These are phyloP conservation scores for Wickerhamomyces kurtzmanii DNA, from an alignment of 805 yeast genomes.

Conservation along the genomic window DNA sequence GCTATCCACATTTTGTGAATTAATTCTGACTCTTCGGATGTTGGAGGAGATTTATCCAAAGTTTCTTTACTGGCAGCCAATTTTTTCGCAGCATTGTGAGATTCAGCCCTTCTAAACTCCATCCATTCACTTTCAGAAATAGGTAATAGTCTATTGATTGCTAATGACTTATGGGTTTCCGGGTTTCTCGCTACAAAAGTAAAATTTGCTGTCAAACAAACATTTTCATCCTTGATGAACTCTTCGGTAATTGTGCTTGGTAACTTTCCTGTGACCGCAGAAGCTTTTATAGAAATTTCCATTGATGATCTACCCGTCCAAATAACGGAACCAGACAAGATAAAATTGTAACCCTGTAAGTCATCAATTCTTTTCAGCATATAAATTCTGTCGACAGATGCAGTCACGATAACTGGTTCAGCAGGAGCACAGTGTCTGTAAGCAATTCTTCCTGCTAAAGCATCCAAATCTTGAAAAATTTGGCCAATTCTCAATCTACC, in stretches of 20 bases:
- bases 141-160: conserved; percentile 76
- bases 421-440: conserved; percentile 92
- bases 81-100: conserved; percentile 81
- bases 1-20: conserved; percentile 72
- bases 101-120: conserved; percentile 82
- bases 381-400: conserved; percentile 86
- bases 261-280: conserved; percentile 50
- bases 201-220: conserved; percentile 82
- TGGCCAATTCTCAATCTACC: conserved; percentile 93
- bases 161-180: conserved; percentile 79
- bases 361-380: conserved; percentile 80
- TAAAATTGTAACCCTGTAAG: conserved; percentile 62
- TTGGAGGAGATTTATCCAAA: conserved; percentile 58
- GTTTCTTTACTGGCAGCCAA: conserved; percentile 58
- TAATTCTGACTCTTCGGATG: conserved; percentile 62
- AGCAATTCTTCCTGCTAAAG: conserved; percentile 89
- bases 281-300: conserved; percentile 90
- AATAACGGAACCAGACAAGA: conserved; percentile 83
- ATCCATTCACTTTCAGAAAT: conserved; percentile 67
- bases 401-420: conserved; percentile 92
- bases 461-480: conserved; percentile 88
- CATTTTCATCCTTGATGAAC: conserved; percentile 52
- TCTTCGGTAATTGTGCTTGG: conserved; percentile 46
- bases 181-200: conserved; percentile 96
- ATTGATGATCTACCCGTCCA: conserved; percentile 94